These are phyloP conservation scores for Fusarium bactridioides DNA, from an alignment of 2,329 filamentous ascomycete species.

Conservation along the genomic window DNA sequence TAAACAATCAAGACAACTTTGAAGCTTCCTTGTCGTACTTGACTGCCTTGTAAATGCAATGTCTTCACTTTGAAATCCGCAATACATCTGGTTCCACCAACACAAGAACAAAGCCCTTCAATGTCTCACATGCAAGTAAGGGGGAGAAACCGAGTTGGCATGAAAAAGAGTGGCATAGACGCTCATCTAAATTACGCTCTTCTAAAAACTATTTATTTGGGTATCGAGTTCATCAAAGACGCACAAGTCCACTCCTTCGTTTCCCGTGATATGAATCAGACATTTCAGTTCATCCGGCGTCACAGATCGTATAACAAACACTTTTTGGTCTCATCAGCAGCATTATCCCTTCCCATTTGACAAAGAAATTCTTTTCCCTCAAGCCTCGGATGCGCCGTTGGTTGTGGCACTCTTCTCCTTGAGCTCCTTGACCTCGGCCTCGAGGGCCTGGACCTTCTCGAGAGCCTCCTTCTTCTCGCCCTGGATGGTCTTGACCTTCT, in stretches of 20 bases:
- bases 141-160: not conserved
- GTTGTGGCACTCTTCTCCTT: constrained; percentile 28
- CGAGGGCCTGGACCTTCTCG: constrained; percentile 27
- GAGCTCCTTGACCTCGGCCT: constrained; percentile 32
- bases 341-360: constrained; percentile 13
- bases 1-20: not conserved
- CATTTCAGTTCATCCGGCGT: constrained; percentile 38
- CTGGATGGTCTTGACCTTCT: constrained; percentile 16
- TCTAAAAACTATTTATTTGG: constrained; percentile 41
- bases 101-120: not conserved
- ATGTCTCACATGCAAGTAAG: not conserved
- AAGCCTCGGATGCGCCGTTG: constrained; percentile 31
- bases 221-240: constrained; percentile 45
- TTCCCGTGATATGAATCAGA: constrained; percentile 41
- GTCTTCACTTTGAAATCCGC: not conserved
- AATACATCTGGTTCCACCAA: not conserved
- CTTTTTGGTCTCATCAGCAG: constrained; percentile 30
- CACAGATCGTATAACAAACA: constrained; percentile 35
- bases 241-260: constrained; percentile 42
- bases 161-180: constrained; percentile 36
- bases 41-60: not conserved
- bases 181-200: constrained; percentile 35
- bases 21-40: not conserved
- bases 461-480: constrained; percentile 32
- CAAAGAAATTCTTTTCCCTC: not conserved